A percentile compares a stretch with the other conserved stretches of the same genome.
Conservation (phyloP, 2,329 filamentous ascomycete genomes). For the Trichoderma citrinoviride region DNA sequence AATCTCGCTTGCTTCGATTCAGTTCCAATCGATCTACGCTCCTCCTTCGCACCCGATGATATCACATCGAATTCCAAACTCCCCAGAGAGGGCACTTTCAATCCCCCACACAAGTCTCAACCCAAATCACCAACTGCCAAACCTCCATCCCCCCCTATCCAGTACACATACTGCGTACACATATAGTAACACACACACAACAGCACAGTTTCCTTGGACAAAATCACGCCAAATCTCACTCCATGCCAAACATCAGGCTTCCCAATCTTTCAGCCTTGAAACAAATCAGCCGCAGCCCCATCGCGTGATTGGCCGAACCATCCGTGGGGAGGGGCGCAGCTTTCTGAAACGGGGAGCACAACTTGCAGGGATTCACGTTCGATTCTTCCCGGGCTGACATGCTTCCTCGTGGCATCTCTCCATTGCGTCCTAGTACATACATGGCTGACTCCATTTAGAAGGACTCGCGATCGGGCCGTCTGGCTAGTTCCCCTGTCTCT, state of each 20-base stretch:
- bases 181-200: no score
- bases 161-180: no score
- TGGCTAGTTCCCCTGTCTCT: constrained; percentile 5
- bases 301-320: not conserved
- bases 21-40: no score
- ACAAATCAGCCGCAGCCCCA: constrained; percentile 13
- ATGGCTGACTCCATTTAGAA: not conserved
- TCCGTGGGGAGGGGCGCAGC: not conserved
- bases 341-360: not conserved
- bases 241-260: not conserved
- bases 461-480: constrained; percentile 9
- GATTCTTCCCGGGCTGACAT: not conserved
- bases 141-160: no score
- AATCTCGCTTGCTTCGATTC: no score
- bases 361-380: not conserved
- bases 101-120: no score
- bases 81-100: no score
- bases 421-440: not conserved
- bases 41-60: no score
- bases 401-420: not conserved
- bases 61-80: no score
- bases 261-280: not conserved
- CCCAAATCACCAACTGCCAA: no score
- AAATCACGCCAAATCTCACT: not conserved
- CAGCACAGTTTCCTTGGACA: not conserved